phyloP scores from a whole-genome alignment of 2,329 filamentous ascomycete genomes.

The Penicillium sclerotigenum region DNA sequence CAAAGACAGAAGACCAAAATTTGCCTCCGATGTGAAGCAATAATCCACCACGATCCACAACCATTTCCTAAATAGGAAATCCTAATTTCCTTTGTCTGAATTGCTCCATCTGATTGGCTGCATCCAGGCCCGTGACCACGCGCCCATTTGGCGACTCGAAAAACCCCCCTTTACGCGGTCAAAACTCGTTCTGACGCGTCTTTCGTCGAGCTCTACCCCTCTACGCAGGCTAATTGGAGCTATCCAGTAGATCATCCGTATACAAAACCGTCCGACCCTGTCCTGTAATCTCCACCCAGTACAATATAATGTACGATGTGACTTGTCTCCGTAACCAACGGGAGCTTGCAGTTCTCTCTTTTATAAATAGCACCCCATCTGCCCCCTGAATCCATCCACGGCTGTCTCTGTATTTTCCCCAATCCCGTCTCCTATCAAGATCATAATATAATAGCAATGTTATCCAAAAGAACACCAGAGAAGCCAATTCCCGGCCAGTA shows the following conservation, averaged over 20 bases:
- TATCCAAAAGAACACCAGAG: constrained; percentile 12
- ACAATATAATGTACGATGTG: neutral
- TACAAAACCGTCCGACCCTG: neutral
- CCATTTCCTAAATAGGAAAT: neutral
- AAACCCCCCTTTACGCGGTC: constrained; percentile 37
- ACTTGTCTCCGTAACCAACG: neutral
- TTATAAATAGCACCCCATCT: constrained; percentile 5
- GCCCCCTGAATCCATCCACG: neutral
- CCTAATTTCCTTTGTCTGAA: constrained; percentile 16
- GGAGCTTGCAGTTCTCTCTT: neutral
- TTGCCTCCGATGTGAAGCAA: neutral
- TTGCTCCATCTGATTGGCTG: constrained; percentile 20
- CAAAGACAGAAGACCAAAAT: neutral
- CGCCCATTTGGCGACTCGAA: constrained; percentile 36
- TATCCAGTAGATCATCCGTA: constrained; percentile 3
- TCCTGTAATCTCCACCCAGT: neutral
- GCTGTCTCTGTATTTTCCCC: neutral
- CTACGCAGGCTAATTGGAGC: neutral
- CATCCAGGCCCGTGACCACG: constrained; percentile 34
- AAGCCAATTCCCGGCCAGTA: constrained; percentile 33
- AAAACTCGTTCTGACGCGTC: constrained; percentile 23
- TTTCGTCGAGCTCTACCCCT: neutral
- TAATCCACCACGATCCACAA: neutral
- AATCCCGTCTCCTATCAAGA: neutral
- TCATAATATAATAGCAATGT: constrained; percentile 5